phyloP scores from a whole-genome alignment of 306 rosid species.

The Delonix regia region DNA sequence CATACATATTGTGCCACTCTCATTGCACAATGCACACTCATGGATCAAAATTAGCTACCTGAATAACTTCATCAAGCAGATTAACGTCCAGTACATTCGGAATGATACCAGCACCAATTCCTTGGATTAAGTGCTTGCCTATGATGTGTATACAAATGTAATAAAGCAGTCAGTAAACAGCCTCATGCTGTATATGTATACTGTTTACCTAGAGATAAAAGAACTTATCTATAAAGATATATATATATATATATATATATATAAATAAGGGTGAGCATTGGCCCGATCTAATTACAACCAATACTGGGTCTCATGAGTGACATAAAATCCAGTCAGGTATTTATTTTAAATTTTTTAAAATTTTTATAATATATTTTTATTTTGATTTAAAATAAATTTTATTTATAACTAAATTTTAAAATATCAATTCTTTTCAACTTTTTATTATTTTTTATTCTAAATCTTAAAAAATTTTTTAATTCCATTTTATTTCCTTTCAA shows the following conservation, averaged over 20 bases:
- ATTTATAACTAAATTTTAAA: too few relatives aligned
- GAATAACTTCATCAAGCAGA: slow-evolving; percentile 69
- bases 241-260: background rate
- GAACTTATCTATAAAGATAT: background rate
- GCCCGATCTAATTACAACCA: too few relatives aligned
- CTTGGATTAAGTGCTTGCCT: slow-evolving; percentile 82
- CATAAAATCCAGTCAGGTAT: too few relatives aligned
- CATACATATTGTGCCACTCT: background rate
- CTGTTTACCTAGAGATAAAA: slow-evolving; percentile 12
- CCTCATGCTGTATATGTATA: background rate
- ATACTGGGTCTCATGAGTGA: too few relatives aligned
- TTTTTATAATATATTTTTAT: too few relatives aligned
- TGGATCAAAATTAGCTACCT: slow-evolving; percentile 47
- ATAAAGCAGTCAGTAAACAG: slow-evolving; percentile 15
- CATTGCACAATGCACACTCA: background rate
- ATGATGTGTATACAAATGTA: slow-evolving; percentile 21
- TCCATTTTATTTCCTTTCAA: too few relatives aligned
- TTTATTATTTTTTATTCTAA: too few relatives aligned
- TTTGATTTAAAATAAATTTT: too few relatives aligned
- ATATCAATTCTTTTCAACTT: too few relatives aligned
- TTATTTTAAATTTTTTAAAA: too few relatives aligned
- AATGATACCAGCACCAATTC: slow-evolving; percentile 72
- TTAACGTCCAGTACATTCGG: slow-evolving; percentile 57
- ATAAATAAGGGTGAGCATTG: too few relatives aligned
- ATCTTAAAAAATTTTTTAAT: too few relatives aligned